Evolutionary conservation across 192 early-diverging fungal genomes (phyloP).

Genomic region (Entomortierella chlamydospora): DNA sequence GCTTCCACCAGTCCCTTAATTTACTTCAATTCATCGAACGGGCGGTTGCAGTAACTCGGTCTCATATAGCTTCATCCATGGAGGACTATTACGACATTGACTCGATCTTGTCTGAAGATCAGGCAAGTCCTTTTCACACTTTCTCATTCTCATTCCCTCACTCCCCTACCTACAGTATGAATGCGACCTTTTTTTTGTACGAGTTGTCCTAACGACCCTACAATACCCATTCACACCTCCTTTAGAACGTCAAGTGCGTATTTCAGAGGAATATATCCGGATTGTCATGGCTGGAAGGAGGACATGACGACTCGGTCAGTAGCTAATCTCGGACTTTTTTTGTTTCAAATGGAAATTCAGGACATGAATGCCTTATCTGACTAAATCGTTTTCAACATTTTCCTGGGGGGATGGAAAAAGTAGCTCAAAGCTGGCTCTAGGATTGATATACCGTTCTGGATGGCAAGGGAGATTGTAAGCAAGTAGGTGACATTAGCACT

Average conservation of each 20-base stretch:
- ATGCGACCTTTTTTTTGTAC: too few species aligned
- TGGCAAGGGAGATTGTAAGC: slow-evolving; percentile 37
- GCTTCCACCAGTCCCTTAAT: too few species aligned
- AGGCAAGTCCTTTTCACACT: slow-evolving; percentile 31
- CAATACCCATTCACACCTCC: not conserved
- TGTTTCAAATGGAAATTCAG: not conserved
- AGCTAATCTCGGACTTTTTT: not conserved
- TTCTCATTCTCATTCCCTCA: too few species aligned
- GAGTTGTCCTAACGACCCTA: not conserved
- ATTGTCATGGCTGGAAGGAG: slow-evolving; percentile 40
- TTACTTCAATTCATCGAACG: too few species aligned
- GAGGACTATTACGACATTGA: slow-evolving; percentile 71
- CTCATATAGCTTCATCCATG: not conserved
- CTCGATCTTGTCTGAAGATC: slow-evolving; percentile 66
- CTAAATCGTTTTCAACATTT: not conserved
- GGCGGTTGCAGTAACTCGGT: not conserved
- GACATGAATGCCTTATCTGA: not conserved
- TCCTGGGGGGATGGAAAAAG: not conserved
- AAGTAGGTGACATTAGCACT: slow-evolving; percentile 37
- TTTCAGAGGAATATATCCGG: slow-evolving; percentile 38
- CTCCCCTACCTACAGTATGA: not conserved
- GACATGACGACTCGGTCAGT: slow-evolving; percentile 31
- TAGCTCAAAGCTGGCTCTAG: slow-evolving; percentile 46
- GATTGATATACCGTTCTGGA: slow-evolving; percentile 46
- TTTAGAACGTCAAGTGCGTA: slow-evolving; percentile 36